Evolutionary conservation across 140 eudicot species (phyloP).

Genomic region (Stevia rebaudiana): DNA sequence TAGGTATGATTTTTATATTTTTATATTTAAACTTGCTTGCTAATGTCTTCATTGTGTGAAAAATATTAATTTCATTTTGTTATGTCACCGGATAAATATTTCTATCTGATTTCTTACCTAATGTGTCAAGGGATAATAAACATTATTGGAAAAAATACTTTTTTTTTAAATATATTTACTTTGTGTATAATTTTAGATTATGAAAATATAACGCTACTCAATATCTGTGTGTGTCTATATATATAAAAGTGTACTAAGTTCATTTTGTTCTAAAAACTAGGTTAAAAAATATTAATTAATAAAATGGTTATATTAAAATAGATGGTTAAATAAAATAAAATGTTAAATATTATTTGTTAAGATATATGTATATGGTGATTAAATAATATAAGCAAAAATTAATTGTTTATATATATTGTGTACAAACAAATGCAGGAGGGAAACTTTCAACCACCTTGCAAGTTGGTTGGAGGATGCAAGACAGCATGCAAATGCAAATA

Average conservation of each 20-base stretch:
- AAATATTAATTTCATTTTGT: not conserved
- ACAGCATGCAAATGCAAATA: conserved; percentile 92
- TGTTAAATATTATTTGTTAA: no score
- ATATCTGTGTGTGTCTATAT: not conserved
- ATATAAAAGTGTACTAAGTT: not conserved
- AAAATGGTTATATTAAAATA: no score
- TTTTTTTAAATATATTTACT: not conserved
- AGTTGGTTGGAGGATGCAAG: conserved; percentile 98
- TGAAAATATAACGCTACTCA: not conserved
- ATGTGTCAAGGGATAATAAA: not conserved
- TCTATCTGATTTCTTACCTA: not conserved
- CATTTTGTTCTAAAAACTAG: not conserved
- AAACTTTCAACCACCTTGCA: conserved; percentile 89
- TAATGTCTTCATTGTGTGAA: not conserved
- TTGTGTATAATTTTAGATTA: not conserved
- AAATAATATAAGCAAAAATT: no score
- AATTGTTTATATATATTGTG: not conserved
- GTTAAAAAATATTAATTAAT: no score
- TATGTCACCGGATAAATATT: not conserved
- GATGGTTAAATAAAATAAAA: no score
- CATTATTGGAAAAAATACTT: not conserved
- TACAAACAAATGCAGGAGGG: conserved; percentile 65
- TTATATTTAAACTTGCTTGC: not conserved
- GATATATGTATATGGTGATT: no score
- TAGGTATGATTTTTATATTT: conserved; percentile 35